Evolutionary conservation across 495 filamentous ascomycete genomes (phyloP).

Genomic region (Hyaloscypha hepaticicola): DNA sequence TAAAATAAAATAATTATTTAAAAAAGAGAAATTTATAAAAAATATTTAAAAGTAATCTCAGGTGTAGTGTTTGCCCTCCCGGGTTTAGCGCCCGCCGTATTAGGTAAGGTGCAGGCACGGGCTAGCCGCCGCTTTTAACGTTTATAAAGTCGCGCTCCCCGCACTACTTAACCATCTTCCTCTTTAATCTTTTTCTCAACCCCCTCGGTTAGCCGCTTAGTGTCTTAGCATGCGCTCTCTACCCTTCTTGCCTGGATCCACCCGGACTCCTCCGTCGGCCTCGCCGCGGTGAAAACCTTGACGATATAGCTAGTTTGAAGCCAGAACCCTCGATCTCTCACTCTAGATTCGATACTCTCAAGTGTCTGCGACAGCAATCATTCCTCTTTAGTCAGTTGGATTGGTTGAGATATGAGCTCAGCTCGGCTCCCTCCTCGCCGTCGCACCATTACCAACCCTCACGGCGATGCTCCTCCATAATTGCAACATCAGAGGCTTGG

Average conservation of each 20-base stretch:
- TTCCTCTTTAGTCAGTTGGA: not conserved
- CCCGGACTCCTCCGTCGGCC: not conserved
- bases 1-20: too few relatives aligned
- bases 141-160: not conserved
- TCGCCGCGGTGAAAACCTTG: not conserved
- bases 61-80: not conserved
- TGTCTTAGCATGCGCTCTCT: not conserved
- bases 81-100: not conserved
- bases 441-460: not conserved
- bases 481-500: not conserved
- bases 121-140: not conserved
- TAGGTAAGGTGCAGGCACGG: not conserved
- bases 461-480: not conserved
- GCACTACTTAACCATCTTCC: not conserved
- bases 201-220: not conserved
- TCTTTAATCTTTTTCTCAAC: not conserved
- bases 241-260: not conserved
- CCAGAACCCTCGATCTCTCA: not conserved
- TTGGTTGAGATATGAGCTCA: slow-evolving; percentile 1
- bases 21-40: too few relatives aligned
- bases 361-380: not conserved
- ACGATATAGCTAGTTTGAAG: not conserved
- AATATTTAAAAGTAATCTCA: not conserved
- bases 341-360: slow-evolving; percentile 4
- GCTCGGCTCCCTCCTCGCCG: not conserved